Evolutionary conservation across 306 rosid species (phyloP), one percentile per base, ranked within the genome.

Genomic region (Pachyrhizus erosus): DNA sequence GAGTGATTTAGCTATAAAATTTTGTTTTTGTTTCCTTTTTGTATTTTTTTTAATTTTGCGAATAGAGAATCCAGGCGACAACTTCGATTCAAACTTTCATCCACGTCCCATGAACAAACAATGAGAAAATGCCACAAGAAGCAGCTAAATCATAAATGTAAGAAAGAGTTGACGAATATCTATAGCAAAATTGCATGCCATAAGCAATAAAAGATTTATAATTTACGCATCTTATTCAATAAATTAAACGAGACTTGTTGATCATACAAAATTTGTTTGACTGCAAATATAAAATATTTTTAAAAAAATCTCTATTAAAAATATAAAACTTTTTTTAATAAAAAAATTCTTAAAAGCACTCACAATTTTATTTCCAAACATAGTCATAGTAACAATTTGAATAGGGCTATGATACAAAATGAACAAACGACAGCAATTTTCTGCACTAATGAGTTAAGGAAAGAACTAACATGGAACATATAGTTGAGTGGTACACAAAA

Each of bases 381-480:
- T n/a, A n/a, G n/a, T n/a, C n/a, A n/a, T 9, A 39, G 43, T 39
- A 39, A 39, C 12, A 51, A 33, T 73, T 52, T 24, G 34, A 7
- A 21, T 7, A 52, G 26, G 20, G 2, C 51, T 26, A 29, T 0
- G 14, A 66, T 73, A 73, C 66, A 52, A 18, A 54, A 33, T 20
- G 68, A 13, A 37, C 6, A 20, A 31, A 0, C 5, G 10, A 33
- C 11, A 54, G 34, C 49, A 52, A 52, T n/a, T 29, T 11, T 34
- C 21, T 55, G 52, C 31, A 74, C 49, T 27, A 17, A 7, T 24
- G 17, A 48, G 62, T 27, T 49, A 17, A 23, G 43, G 58, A 49
- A 54, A 37, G 58, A 49, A 54, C 1, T 49, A 74, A 37, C 65
- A 73, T 34, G 78, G 10, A 73, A 33, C 62, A 51, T 73, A 55